Conservation (phyloP, 257 asterid genomes). For the Nyctanthes arbortristis region DNA sequence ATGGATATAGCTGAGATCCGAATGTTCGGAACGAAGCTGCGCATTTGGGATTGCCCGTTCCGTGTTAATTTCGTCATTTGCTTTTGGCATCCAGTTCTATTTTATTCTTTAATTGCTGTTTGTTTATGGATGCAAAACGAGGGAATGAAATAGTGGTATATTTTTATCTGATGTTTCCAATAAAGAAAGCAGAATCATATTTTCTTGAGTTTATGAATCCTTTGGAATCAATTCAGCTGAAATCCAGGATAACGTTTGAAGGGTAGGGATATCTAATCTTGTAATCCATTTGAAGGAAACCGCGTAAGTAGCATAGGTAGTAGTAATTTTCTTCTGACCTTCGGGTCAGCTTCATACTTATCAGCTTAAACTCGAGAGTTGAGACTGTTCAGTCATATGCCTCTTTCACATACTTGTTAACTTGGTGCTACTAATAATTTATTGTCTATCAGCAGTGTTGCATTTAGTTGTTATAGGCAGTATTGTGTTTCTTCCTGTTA, state of each 20-base stretch:
- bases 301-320: conserved; percentile 6
- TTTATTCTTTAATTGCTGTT: not conserved
- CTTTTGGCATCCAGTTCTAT: not conserved
- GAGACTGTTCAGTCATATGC: not conserved
- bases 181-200: not conserved
- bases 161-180: not conserved
- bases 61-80: not conserved
- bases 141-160: not conserved
- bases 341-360: not conserved
- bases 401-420: not conserved
- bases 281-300: conserved; percentile 11
- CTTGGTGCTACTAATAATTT: not conserved
- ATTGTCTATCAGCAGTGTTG: not conserved
- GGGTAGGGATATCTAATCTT: not conserved
- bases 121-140: not conserved
- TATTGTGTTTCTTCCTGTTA: conserved; percentile 26
- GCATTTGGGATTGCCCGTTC: conserved; percentile 4
- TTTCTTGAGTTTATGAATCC: too few relatives aligned
- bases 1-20: not conserved
- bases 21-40: not conserved
- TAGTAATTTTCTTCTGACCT: not conserved
- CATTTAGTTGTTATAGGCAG: conserved; percentile 7
- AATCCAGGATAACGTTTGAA: not conserved
- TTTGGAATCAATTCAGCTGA: not conserved
- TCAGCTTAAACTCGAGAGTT: not conserved